Evolutionary conservation across 2,329 filamentous ascomycete species (phyloP), one percentile per base, ranked within the genome.

Genomic region (Akanthomyces uredinophilus): DNA sequence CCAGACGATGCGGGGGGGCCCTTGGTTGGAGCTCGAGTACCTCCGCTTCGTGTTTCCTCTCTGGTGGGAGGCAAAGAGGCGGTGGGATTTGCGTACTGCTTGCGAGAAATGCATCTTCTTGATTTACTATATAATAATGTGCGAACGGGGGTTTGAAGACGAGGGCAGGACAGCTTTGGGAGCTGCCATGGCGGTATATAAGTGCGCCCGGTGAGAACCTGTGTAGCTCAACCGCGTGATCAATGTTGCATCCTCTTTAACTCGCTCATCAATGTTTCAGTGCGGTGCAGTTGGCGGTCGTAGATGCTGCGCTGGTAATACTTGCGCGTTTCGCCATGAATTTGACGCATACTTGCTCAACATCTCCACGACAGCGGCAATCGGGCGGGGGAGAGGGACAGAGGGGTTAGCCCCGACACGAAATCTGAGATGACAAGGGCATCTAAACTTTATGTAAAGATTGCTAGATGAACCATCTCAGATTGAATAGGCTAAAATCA

Each of bases 331-430:
- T 58, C 55, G 55, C 55, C 24, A 39, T 47, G 10, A 39, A 50
- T 49, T 35, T 35, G n/a, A 58, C 55, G 55, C 55, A 58, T 58
- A 58, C 55, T 58, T 58, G 55, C 55, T 58, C 55, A 29, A 58
- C 43, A 7, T 20, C 8, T 50, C 55, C 55, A 49, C 44, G 29
- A 35, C 32, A 35, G 44, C 35, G 55, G 44, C 55, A 27, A 58
- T 58, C 32, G 49, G 55, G 44, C 44, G 55, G 55, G 55, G 4
- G 43, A 14, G 20, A 27, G 35, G 5, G 44, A n/a, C 6, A 20
- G 46, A 29, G 27, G 27, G 27, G 27, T 29, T 29, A 29, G 27
- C 27, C 46, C 14, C 22, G 22, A 14, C 7, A 41, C 3, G 7
- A 39, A 49, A 49, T 58, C 55, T 49, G 14, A 37, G 55, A 57